Conservation (phyloP, 2,329 filamentous ascomycete species). For the Trichophyton mentagrophytes region DNA sequence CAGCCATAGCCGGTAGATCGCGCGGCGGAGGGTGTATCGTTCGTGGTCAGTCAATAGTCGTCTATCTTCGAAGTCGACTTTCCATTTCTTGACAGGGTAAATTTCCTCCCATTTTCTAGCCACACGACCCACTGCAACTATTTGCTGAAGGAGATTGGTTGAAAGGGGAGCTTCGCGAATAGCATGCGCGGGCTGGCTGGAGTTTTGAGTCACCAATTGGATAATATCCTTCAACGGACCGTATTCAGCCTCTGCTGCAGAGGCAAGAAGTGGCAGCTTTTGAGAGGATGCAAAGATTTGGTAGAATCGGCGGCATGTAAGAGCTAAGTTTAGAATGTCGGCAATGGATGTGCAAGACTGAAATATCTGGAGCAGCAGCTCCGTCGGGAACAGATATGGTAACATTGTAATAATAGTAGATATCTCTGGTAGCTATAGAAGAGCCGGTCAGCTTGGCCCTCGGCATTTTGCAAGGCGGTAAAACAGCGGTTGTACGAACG, state of each 20-base stretch:
- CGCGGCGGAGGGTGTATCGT: constrained; percentile 41
- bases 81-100: constrained; percentile 54
- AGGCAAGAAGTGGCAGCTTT: constrained; percentile 42
- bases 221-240: constrained; percentile 47
- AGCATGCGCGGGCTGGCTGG: constrained; percentile 45
- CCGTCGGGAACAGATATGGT: constrained; percentile 44
- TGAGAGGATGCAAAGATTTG: constrained; percentile 41
- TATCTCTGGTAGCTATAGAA: not conserved
- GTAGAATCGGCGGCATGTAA: constrained; percentile 43
- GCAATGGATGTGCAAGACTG: constrained; percentile 39
- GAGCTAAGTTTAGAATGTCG: constrained; percentile 43
- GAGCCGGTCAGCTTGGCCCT: not conserved
- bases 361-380: constrained; percentile 46
- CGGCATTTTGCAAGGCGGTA: not conserved
- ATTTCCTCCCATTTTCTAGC: constrained; percentile 48
- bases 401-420: constrained; percentile 31
- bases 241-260: constrained; percentile 43
- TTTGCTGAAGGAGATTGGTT: constrained; percentile 42
- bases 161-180: constrained; percentile 42
- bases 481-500: not conserved
- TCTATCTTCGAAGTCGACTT: constrained; percentile 42
- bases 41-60: constrained; percentile 41
- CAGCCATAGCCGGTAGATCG: constrained; percentile 49
- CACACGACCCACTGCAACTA: constrained; percentile 41
- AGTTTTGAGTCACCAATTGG: constrained; percentile 49